phyloP scores from a whole-genome alignment of 2,329 filamentous ascomycete genomes.

The Ascochyta koolunga region DNA sequence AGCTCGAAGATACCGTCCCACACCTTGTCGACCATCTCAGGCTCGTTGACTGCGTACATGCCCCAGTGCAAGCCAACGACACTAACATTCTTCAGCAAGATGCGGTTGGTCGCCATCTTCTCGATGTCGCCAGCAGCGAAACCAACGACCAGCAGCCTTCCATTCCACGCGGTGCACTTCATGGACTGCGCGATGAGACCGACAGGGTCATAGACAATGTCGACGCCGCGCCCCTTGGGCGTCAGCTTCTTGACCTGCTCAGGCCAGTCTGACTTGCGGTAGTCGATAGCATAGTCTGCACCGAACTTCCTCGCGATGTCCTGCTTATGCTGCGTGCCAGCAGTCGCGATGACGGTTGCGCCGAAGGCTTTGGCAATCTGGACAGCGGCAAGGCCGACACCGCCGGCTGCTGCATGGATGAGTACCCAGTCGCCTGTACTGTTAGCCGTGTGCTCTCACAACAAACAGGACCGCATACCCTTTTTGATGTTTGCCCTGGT shows the following conservation, averaged over 20 bases:
- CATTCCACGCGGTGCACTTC: slow-evolving; percentile 95
- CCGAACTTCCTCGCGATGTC: slow-evolving; percentile 80
- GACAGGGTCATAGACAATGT: slow-evolving; percentile 95
- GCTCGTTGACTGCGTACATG: slow-evolving; percentile 76
- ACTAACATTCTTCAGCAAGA: slow-evolving; percentile 90
- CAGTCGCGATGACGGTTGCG: slow-evolving; percentile 91
- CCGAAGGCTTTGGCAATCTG: slow-evolving; percentile 93
- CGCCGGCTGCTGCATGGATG: slow-evolving; percentile 89
- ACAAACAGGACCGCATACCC: slow-evolving; percentile 28
- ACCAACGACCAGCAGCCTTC: slow-evolving; percentile 82
- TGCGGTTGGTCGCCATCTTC: slow-evolving; percentile 90
- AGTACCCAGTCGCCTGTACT: slow-evolving; percentile 77
- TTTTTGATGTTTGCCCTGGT: slow-evolving; percentile 75
- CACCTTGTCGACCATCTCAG: slow-evolving; percentile 70
- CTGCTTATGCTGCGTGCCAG: slow-evolving; percentile 79
- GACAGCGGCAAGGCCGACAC: slow-evolving; percentile 88
- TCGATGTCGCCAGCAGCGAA: slow-evolving; percentile 89
- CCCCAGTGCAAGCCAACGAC: slow-evolving; percentile 94
- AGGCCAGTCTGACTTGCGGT: slow-evolving; percentile 68
- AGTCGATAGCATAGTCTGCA: slow-evolving; percentile 83
- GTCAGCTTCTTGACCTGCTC: slow-evolving; percentile 77
- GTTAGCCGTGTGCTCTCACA: background rate
- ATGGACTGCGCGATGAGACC: slow-evolving; percentile 85
- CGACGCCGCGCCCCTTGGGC: slow-evolving; percentile 74
- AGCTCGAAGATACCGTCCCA: slow-evolving; percentile 84